Base-by-base conservation (phyloP, 2,329 filamentous ascomycete genomes). In the Chlorencoelia australis region DNA sequence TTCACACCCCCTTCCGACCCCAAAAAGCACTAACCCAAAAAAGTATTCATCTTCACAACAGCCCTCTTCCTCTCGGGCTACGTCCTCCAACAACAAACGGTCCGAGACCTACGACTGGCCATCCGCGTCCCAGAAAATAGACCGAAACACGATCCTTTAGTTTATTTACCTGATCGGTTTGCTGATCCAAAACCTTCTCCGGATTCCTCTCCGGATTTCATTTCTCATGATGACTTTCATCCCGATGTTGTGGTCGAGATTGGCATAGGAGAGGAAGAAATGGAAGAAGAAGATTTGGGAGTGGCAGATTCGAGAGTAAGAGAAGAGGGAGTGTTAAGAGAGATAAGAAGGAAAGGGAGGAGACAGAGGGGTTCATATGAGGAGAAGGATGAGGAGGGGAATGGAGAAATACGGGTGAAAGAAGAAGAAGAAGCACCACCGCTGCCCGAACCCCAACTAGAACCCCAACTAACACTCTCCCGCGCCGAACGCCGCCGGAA, bases 61-160 rank as follows among this genome's bases (percentile, higher is more conserved):
- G 73, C 87, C 4, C 75, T 95, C 17, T 95, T 95, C 59, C 68
- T 94, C 20, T 86, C 83, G 34, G 88, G 88, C 52, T 94, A 93
- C 58, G 73, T 79, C 3, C 71, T 94, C 35, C 88, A 95, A 54
- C 88, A 95, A 59, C 76, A 85, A 50, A 91, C 86, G 1, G 74
- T 94, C 4, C 73, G 72, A 44, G 79, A 80, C 49, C 70, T 95
- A 20, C 82, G 89, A 51, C 66, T 69, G 38, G 82, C 82, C 13
- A 79, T 94, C 51, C 51, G 51, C 38, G 39, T 30, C 10, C n/a
- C 31, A 15, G 17, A 37, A 16, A 29, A 36, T 17, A 24, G 25
- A 11, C 25, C 25, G 14, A 35, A 35, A 28, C 24, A 34, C 10
- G 40, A 47, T 7, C 27, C 32, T 11, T 43, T 48, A 22, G 43